Evolutionary conservation across 306 rosid species (phyloP), one percentile per base, ranked within the genome.

Genomic region (Styphnolobium japonicum): DNA sequence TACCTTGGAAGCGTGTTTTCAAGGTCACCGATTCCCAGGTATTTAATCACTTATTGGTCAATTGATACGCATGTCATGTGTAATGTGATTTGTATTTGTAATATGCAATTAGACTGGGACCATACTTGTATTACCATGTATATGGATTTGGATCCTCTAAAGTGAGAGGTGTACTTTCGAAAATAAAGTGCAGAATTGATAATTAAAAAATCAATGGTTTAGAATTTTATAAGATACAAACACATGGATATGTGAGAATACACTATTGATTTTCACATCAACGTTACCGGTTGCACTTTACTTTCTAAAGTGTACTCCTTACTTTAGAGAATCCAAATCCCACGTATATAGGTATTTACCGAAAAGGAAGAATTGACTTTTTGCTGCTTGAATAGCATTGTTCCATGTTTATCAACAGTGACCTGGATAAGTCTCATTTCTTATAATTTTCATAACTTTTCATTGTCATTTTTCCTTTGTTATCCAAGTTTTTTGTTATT

Each of bases 1-100:
- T 96, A 68, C 98, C 99, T 80, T 96, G 99, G 99, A 96, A 93
- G 85, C 99, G 98, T 74, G 91, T 95, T 49, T 93, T 95, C 82
- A 93, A 84, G 83, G 84, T 89, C 82, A 95, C 98, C 1, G 97
- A 93, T 81, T 93, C 99, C 39, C 98, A 93, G 99, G 99, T 96
- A 90, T 15, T 15, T 83, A 33, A 16, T 27, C 64, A 82, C 14
- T 49, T 84, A 43, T 37, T 1, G 64, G 40, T 29, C 52, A 29
- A 53, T 42, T 77, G 72, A 36, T 58, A 15, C 51, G 57, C 37
- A 15, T 43, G 27, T 33, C 63, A 12, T 19, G 57, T 70, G 73
- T 19, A 43, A n/a, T 46, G 34, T 10, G 56, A 25, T 19, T 27
- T 75, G 45, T 39, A 22, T 70, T 36, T 27, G 40, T 36, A 36